Evolutionary conservation across 768 basidiomycete genomes (phyloP).

Genomic region (Solioccasus polychromus): DNA sequence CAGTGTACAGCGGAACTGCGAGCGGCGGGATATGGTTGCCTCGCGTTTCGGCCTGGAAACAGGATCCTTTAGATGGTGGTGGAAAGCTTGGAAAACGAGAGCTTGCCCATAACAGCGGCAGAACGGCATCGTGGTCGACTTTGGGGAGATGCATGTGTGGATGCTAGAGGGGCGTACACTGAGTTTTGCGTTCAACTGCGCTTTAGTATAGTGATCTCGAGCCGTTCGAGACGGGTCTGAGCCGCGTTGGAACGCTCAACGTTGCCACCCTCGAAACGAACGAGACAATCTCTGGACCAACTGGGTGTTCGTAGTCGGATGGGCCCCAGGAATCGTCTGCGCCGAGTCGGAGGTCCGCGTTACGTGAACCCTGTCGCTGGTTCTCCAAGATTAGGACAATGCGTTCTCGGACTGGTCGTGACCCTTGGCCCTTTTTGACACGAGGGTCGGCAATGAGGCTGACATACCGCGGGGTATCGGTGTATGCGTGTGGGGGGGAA

Average conservation of each 20-base stretch:
- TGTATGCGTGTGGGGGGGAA: too few species aligned
- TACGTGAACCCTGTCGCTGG: background rate
- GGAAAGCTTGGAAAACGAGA: background rate
- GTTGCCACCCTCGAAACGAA: slow-evolving; percentile 8
- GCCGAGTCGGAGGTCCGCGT: background rate
- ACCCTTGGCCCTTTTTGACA: slow-evolving; percentile 2
- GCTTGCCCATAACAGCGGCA: slow-evolving; percentile 18
- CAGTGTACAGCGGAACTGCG: slow-evolving; percentile 14
- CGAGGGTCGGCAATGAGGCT: slow-evolving; percentile 3
- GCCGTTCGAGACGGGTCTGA: background rate
- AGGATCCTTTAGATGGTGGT: background rate
- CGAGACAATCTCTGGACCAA: background rate
- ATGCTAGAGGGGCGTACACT: background rate
- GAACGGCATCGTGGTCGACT: background rate
- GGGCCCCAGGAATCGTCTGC: background rate
- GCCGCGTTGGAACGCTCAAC: background rate
- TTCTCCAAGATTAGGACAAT: too few species aligned
- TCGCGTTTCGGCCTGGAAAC: slow-evolving; percentile 9
- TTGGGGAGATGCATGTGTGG: slow-evolving; percentile 5
- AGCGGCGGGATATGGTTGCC: slow-evolving; percentile 20
- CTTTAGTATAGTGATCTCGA: background rate
- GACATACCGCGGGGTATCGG: too few species aligned
- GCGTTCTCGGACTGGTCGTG: too few species aligned
- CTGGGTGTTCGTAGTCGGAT: background rate
- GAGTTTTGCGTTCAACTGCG: background rate